Base-by-base conservation (phyloP, 1,139 yeast species). In the Magnusiomyces paraingens region DNA sequence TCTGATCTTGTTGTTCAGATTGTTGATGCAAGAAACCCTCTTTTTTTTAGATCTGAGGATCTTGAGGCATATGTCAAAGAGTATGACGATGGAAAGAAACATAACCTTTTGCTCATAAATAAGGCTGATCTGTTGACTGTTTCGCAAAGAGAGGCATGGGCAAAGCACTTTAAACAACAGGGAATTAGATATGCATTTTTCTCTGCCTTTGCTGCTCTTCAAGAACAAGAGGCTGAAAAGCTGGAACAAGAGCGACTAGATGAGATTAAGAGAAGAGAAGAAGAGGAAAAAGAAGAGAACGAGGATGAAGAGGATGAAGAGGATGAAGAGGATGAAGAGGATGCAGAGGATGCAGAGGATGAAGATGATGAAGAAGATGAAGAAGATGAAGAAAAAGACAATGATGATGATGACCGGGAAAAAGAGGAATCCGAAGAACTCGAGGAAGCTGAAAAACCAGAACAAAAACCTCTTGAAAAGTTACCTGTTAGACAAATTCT, bases 11-110 rank as follows among this genome's bases (percentile, higher is more conserved):
- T 94, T 49, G 98, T 94, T 3, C 99, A 94, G 69, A 94, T 94
- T 73, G 99, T 93, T 36, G 99, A 94, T 73, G 98, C 98, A 8
- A 79, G 99, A 71, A 90, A 88, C 66, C 99, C 99, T 2, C 73
- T 91, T 56, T 77, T 90, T 59, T 94, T 89, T 74, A 79, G 98
- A 68, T 90, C 97, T 1, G 80, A 82, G 38, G 99, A 94, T 72
- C 78, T 94, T 67, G 99, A 88, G 59, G 77, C 72, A 40, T 94
- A 93, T 66, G 97, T 90, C 32, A 74, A 79, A 53, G 95, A 86
- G 59, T 69, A 88, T 49, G 84, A 86, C 60, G 80, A 82, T 14
- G 67, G 73, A 47, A 72, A 78, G 49, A 91, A 93, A 71, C 80
- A 78, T 61, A 91, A 87, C 65, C 74, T 94, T 64, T 75, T 94